Percentiles rank a stretch among this genome's conserved stretches.
Evolutionary conservation across 73 alveolate genomes (phyloP).

Genomic region (Tetrahymena thermophila): DNA sequence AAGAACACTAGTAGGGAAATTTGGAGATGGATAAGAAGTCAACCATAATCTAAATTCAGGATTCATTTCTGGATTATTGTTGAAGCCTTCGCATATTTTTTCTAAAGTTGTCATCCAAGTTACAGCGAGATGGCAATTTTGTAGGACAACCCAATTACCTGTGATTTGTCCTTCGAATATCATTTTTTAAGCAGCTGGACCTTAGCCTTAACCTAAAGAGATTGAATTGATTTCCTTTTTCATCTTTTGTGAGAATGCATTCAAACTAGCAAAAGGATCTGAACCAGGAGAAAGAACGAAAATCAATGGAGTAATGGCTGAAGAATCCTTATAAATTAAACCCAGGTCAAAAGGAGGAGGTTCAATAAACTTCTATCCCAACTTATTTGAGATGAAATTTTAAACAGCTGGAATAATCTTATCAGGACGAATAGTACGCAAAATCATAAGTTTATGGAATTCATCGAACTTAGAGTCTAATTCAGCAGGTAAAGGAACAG

Average conservation of each 20-base stretch:
- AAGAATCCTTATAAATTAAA: conserved; percentile 88
- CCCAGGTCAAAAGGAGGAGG: conserved; percentile 98
- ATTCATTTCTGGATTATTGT: conserved; percentile 91
- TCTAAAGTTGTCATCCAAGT: conserved; percentile 98
- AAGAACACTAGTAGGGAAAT: conserved; percentile 98
- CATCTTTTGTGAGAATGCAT: conserved; percentile 83
- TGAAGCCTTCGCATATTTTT: conserved; percentile 91
- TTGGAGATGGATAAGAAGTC: conserved; percentile 97
- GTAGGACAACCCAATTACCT: conserved; percentile 99
- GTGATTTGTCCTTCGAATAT: conserved; percentile 91
- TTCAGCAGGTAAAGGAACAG: conserved; percentile 80
- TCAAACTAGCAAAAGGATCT: conserved; percentile 93
- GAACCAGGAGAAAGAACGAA: conserved; percentile 99
- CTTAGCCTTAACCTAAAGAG: conserved; percentile 96
- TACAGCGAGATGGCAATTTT: conserved; percentile 98
- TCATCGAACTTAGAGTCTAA: conserved; percentile 56
- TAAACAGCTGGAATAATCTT: conserved; percentile 86
- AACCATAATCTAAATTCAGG: conserved; percentile 99
- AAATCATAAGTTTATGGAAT: conserved; percentile 76
- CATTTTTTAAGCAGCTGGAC: conserved; percentile 91
- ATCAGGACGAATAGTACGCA: conserved; percentile 96
- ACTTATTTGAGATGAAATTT: conserved; percentile 76
- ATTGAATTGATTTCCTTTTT: conserved; percentile 80
- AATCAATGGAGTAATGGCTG: conserved; percentile 90
- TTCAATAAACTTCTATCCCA: conserved; percentile 87